Evolutionary conservation across 164 flowering plant species (phyloP), one percentile per base, ranked within the genome.

Genomic region (Berberis vulgaris): DNA sequence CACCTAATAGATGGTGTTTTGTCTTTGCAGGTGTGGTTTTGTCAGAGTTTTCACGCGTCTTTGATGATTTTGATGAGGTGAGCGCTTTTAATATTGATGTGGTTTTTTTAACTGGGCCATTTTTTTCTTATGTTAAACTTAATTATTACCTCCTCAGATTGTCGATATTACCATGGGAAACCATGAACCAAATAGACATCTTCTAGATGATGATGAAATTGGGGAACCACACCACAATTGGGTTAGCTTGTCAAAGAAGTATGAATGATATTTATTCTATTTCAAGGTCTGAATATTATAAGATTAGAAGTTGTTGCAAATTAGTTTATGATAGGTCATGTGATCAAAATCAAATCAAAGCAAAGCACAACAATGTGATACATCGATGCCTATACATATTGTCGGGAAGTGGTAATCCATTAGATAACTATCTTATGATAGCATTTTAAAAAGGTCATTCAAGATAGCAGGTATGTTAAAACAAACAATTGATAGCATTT

Each of bases 61-160:
- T 88, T 78, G 72, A 63, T 67, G 85, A 80, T 63, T 81, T 90
- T 70, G 93, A 88, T 73, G 86, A 91, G 87, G 98, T 94, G 57
- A 61, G 84, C 69, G 5, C 50, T 60, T 57, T 50, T 8, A 1
- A 1, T 2, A 46, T 45, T 13, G 47, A 13, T 5, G 26, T 47
- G 11, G 6, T 4, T 39, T 42, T 57, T 40, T 2, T 41, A 57
- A 6, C 2, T 10, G n/a, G 10, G 13, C n/a, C 4, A 8, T 46
- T 55, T 55, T 2, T 3, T 55, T 39, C 38, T 3, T 1, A 11
- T 40, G 42, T 40, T n/a, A 1, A 1, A 1, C 11, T 65, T 13
- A 66, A 59, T 8, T 50, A 12, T 38, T 6, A 11, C 63, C 13
- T 60, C 13, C 74, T 75, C 84, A 94, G 99, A 85, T 94, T 71